Evolutionary conservation across 1,284 basidiomycete genomes (phyloP), one percentile per base, ranked within the genome.

Genomic region (Stygiomarasmius scandens): DNA sequence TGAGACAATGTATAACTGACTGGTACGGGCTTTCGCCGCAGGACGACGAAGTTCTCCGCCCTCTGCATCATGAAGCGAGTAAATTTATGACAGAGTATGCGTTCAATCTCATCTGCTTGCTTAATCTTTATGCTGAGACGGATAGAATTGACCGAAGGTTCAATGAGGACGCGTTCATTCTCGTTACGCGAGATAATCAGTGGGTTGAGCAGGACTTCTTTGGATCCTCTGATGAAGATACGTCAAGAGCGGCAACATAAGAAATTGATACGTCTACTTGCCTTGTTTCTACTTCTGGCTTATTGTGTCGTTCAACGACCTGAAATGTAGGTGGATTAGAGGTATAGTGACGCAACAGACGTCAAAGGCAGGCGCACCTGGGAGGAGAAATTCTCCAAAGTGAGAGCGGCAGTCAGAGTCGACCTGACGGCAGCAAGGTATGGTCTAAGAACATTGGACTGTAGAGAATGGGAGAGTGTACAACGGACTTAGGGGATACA

Each of bases 61-160:
- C 97, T 82, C 78, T 96, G 95, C 90, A 95, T 98, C 88, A 99
- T 91, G 80, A 99, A 99, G 49, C 97, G 84, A n/a, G 95, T 97
- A 73, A 99, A 98, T 75, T 98, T 96, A 79, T 98, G 94, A 70
- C 95, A 97, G 45, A 99, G 79, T 65, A 99, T 97, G 59, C 92
- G 86, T 74, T 99, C 97, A 64, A 98, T 98, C 77, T 99, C 97
- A 75, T 99, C 97, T 25, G 97, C 96, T 72, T 99, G 97, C 76
- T 99, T 99, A 75, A 99, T 98, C 75, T 89, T 93, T 77, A 99
- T 98, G 72, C 90, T 93, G 61, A 99, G 80, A 29, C 97, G 89
- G 69, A 99, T 92, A 1, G 95, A 97, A 78, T 99, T 99, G 75
- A 99, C 87, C 1, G 92, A 94, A 0, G 96, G 90, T 74, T 99